Conservation (phyloP, 192 early-diverging fungal species). For the Phlyctochytrium arcticum region DNA sequence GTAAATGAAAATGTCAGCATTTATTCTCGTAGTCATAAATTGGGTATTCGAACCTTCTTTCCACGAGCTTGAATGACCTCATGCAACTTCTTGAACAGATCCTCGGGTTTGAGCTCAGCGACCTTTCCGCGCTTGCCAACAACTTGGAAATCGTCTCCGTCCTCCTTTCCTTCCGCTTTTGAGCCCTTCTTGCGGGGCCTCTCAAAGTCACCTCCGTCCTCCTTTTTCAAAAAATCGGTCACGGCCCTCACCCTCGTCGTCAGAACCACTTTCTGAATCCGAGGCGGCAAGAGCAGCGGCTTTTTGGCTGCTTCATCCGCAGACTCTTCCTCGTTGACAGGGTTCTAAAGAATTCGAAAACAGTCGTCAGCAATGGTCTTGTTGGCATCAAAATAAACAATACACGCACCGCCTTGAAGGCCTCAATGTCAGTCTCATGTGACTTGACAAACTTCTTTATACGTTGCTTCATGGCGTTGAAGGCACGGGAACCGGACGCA, state of each 20-base stretch:
- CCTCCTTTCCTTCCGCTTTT: conserved; percentile 23
- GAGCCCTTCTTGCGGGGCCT: conserved; percentile 19
- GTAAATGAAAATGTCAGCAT: not conserved
- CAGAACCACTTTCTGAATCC: conserved; percentile 32
- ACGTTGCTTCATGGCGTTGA: conserved; percentile 92
- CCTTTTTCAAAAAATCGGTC: no score
- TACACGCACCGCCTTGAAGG: conserved; percentile 44
- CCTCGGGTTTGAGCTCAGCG: conserved; percentile 61
- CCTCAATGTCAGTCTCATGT: conserved; percentile 67
- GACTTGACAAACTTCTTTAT: conserved; percentile 83
- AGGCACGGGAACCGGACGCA: conserved; percentile 69
- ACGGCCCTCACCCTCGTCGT: conserved; percentile 42
- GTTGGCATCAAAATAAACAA: not conserved
- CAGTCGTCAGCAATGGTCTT: not conserved
- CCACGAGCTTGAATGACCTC: conserved; percentile 82
- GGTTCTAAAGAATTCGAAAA: conserved; percentile 31
- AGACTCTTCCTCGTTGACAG: conserved; percentile 50
- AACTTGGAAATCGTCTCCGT: conserved; percentile 43
- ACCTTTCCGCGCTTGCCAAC: conserved; percentile 50
- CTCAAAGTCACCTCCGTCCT: conserved; percentile 10
- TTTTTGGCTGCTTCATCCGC: conserved; percentile 44
- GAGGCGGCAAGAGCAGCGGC: conserved; percentile 23
- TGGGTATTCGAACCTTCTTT: conserved; percentile 67
- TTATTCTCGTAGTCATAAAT: not conserved
- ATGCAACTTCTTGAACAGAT: conserved; percentile 78